Evolutionary conservation across 495 filamentous ascomycete species (phyloP).

Genomic region (Podospora didyma): DNA sequence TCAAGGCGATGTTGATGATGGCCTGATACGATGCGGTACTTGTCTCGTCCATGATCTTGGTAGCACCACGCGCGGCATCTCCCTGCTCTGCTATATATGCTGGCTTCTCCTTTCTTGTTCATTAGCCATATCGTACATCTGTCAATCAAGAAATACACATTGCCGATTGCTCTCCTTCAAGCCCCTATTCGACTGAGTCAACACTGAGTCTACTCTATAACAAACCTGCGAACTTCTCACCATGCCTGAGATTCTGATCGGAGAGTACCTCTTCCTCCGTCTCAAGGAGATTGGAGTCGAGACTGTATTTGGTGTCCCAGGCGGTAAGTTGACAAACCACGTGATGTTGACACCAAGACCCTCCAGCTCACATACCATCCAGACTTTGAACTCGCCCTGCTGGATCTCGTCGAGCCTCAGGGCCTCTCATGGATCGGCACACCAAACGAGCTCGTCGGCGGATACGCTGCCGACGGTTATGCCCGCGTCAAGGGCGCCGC

Average conservation of each 20-base stretch:
- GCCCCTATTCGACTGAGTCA: too few species aligned
- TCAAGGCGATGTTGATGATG: too few species aligned
- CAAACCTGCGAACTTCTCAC: too few species aligned
- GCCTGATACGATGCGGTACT: too few species aligned
- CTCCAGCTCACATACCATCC: background rate
- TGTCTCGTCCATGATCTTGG: too few species aligned
- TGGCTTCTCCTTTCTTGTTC: too few species aligned
- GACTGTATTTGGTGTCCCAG: slow-evolving; percentile 63
- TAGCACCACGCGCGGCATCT: too few species aligned
- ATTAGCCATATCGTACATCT: too few species aligned
- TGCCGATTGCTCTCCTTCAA: too few species aligned
- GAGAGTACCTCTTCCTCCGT: slow-evolving; percentile 61
- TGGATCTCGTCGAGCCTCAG: slow-evolving; percentile 59
- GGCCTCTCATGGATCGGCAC: slow-evolving; percentile 65
- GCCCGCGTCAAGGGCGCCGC: slow-evolving; percentile 64
- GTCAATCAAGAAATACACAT: too few species aligned
- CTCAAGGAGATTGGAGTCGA: slow-evolving; percentile 59
- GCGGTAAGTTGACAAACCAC: slow-evolving; percentile 28
- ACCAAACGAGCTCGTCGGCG: slow-evolving; percentile 55
- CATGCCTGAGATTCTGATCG: slow-evolving; percentile 26
- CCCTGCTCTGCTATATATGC: too few species aligned
- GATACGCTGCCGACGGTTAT: slow-evolving; percentile 71
- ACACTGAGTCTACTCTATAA: too few species aligned
- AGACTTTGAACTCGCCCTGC: slow-evolving; percentile 50
- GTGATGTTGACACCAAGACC: background rate